phyloP scores from a whole-genome alignment of 139 green algal species.

The Coelastrella sp. region DNA sequence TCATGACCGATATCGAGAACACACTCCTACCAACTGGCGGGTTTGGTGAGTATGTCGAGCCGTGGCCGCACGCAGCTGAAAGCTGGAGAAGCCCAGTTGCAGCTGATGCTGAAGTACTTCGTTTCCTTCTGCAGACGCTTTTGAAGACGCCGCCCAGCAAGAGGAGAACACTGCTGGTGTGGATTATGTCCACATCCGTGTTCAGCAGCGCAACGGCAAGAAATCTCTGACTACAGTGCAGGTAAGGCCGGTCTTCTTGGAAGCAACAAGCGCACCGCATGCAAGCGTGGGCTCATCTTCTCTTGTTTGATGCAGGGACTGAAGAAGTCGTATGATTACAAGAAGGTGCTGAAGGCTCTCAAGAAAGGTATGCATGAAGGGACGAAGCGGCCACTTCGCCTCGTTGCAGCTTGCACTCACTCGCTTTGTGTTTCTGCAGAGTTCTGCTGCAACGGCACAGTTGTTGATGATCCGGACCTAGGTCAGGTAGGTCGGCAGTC shows the following conservation, averaged over 20 bases:
- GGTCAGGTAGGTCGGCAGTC: constrained; percentile 73
- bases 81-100: background rate
- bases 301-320: constrained; percentile 78
- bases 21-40: constrained; percentile 52
- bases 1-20: constrained; percentile 48
- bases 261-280: background rate
- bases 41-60: constrained; percentile 43
- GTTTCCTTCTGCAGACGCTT: constrained; percentile 42
- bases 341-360: constrained; percentile 99
- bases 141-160: constrained; percentile 49
- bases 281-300: background rate
- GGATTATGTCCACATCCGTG: constrained; percentile 92
- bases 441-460: constrained; percentile 99
- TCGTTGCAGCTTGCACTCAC: background rate
- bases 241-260: constrained; percentile 47
- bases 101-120: constrained; percentile 4
- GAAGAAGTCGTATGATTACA: constrained; percentile 95
- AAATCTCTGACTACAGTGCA: constrained; percentile 98
- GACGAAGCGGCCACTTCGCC: background rate
- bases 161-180: constrained; percentile 53
- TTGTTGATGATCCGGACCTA: constrained; percentile 97
- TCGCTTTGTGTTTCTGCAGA: constrained; percentile 65
- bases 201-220: constrained; percentile 98
- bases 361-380: constrained; percentile 89
- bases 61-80: background rate